These are phyloP conservation scores for Rhododendron henanense DNA, from an alignment of 148 eudicot genomes.

Conservation along the genomic window DNA sequence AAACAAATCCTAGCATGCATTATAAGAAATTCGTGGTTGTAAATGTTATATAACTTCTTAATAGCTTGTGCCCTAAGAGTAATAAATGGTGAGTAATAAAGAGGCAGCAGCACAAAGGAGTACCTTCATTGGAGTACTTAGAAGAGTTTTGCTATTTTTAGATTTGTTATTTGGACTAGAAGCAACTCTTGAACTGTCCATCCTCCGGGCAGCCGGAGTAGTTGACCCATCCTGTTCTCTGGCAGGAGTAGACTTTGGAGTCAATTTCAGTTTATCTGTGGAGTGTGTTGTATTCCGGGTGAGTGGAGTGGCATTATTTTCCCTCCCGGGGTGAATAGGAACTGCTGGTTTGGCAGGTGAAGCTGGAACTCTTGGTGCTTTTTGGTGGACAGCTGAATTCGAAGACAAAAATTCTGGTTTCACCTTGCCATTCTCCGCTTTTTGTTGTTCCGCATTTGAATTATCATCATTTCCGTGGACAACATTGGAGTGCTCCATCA, in stretches of 20 bases:
- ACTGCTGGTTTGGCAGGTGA: slow-evolving; percentile 41
- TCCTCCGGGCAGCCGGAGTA: slow-evolving; percentile 32
- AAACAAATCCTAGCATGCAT: neutral
- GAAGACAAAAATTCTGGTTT: slow-evolving; percentile 42
- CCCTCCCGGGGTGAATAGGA: slow-evolving; percentile 40
- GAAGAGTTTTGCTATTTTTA: slow-evolving; percentile 42
- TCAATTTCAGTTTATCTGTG: slow-evolving; percentile 35
- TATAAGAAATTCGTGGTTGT: neutral
- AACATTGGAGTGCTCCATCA: neutral
- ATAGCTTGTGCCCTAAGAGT: neutral
- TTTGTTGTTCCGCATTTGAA: neutral
- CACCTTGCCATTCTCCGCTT: neutral
- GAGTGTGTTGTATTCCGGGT: slow-evolving; percentile 22
- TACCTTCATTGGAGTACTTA: slow-evolving; percentile 51
- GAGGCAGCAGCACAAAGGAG: neutral
- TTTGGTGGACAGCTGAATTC: slow-evolving; percentile 34
- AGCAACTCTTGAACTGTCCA: slow-evolving; percentile 33
- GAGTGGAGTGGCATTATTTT: slow-evolving; percentile 43
- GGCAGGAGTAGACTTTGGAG: slow-evolving; percentile 33
- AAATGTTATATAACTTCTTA: neutral
- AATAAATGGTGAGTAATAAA: neutral
- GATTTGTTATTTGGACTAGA: slow-evolving; percentile 31
- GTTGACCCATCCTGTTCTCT: slow-evolving; percentile 34
- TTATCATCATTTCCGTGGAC: slow-evolving; percentile 25
- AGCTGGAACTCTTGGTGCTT: slow-evolving; percentile 29